Evolutionary conservation across 2,329 filamentous ascomycete genomes (phyloP), one percentile per base, ranked within the genome.

Genomic region (Rutstroemia sp.): DNA sequence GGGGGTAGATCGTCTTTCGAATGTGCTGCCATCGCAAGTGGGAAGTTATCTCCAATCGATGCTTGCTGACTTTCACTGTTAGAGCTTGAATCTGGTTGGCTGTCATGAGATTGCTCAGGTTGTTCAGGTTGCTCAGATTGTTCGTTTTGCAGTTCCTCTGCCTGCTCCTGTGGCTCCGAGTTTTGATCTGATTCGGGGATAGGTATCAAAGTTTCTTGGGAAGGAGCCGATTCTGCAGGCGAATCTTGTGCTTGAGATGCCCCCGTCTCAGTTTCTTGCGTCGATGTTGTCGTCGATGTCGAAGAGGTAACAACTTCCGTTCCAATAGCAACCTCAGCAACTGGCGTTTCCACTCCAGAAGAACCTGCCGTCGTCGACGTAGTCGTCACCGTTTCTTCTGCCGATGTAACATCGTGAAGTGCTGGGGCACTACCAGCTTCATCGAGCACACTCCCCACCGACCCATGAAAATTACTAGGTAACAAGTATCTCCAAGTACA

Each of bases 1-100:
- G 73, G 70, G 1, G 75, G 75, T 5, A 71, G 66, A 48, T 69
- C 48, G 58, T 46, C 51, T 14, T 54, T 52, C 9, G 63, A 64
- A 34, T 58, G 59, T 7, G 59, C 62, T 8, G 56, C 51, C 42
- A 51, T 48, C 39, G 62, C 63, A 2, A 65, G 55, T 10, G 64
- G 64, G 12, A 66, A 66, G 53, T 65, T 65, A 23, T 66, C 64
- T 50, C 44, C 40, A 19, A 50, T 27, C 42, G 39, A 34, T 12
- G 10, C 3, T 34, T 34, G 30, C 12, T 34, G 30, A 34, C 12
- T 34, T 12, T 34, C 30, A 10, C 9, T 34, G 10, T 34, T 34
- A 34, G 30, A 34, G 30, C 30, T 34, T 34, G 30, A 10, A 4
- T 42, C 39, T n/a, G 17, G 39, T 19, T 42, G 39, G 16, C n/a